Percentiles rank a stretch among this genome's conserved stretches.
Evolutionary conservation across 2,329 filamentous ascomycete species (phyloP).

Genomic region (Pseudogymnoascus sp.): DNA sequence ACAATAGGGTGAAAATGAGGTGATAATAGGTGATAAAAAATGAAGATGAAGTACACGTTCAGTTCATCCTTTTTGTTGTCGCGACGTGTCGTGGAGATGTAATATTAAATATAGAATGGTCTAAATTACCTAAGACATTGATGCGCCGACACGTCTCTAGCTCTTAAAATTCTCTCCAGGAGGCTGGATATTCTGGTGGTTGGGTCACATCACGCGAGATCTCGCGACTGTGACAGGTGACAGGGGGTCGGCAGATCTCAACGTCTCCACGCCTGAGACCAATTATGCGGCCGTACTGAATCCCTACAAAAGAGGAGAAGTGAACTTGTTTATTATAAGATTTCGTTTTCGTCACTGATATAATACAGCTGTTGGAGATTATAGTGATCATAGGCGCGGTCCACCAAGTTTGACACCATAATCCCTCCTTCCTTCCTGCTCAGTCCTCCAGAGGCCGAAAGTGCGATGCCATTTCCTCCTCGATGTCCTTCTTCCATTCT

Average conservation of each 20-base stretch:
- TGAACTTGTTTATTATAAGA: not conserved
- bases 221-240: not conserved
- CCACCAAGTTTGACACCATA: not conserved
- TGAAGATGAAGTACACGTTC: not conserved
- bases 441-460: slow-evolving; percentile 18
- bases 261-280: not conserved
- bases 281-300: not conserved
- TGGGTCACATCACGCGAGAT: not conserved
- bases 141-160: slow-evolving; percentile 4
- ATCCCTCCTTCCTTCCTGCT: not conserved
- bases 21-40: not conserved
- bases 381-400: not conserved
- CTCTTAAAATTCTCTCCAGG: not conserved
- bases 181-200: not conserved
- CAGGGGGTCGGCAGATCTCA: not conserved
- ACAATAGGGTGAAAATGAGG: not conserved
- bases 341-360: not conserved
- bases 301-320: not conserved
- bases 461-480: slow-evolving; percentile 21
- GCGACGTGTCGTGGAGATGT: not conserved
- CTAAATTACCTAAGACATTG: not conserved
- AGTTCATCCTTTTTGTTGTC: not conserved
- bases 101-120: not conserved
- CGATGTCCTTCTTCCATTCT: slow-evolving; percentile 19
- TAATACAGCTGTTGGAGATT: not conserved